phyloP scores from a whole-genome alignment of 331 rosid genomes.

The Erythrophleum ivorense region DNA sequence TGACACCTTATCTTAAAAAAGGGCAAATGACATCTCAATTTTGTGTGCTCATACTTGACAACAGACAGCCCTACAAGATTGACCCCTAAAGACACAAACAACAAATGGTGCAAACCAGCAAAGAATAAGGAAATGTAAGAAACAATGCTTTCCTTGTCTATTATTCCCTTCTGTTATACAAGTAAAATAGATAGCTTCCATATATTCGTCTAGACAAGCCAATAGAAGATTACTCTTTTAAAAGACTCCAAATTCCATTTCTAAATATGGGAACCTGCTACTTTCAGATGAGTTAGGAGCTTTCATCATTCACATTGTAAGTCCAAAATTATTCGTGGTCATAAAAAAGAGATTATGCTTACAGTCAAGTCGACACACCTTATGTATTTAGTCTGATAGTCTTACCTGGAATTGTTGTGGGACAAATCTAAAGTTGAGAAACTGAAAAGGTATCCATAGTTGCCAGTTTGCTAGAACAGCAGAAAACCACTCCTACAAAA shows the following conservation, averaged over 20 bases:
- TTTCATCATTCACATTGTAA: conserved; percentile 15
- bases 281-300: conserved; percentile 25
- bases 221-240: conserved; percentile 27
- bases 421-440: conserved; percentile 92
- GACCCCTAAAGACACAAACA: conserved; percentile 14
- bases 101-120: not conserved
- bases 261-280: not conserved
- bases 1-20: no score
- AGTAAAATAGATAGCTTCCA: conserved; percentile 6
- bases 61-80: conserved; percentile 19
- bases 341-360: conserved; percentile 14
- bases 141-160: conserved; percentile 1
- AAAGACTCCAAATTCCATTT: conserved; percentile 17
- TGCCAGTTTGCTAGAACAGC: conserved; percentile 90
- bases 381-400: conserved; percentile 17
- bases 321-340: conserved; percentile 1
- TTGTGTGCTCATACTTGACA: no score
- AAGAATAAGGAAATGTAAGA: conserved; percentile 20
- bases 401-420: conserved; percentile 98
- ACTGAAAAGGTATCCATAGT: conserved; percentile 97
- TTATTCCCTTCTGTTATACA: not conserved
- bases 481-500: conserved; percentile 90
- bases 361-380: conserved; percentile 33
- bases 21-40: no score
- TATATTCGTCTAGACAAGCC: not conserved